These are phyloP conservation scores for Schizonepeta tenuifolia DNA, from an alignment of 257 asterid genomes.

Conservation along the genomic window DNA sequence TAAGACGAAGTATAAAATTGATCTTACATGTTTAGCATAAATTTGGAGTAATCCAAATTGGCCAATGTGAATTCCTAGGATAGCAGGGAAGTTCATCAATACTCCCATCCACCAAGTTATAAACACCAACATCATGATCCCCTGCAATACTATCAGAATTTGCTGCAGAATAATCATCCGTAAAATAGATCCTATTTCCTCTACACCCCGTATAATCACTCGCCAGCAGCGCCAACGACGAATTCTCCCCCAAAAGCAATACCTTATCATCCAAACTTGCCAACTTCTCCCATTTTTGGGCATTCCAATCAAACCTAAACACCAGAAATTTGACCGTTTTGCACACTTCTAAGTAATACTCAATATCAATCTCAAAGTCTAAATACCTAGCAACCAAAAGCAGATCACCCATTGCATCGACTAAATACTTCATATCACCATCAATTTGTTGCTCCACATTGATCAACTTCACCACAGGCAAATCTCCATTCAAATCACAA, in stretches of 20 bases:
- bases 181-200: conserved; percentile 70
- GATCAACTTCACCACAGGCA: conserved; percentile 45
- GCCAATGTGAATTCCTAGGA: conserved; percentile 57
- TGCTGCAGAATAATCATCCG: conserved; percentile 69
- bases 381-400: conserved; percentile 60
- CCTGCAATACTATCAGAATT: conserved; percentile 55
- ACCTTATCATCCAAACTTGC: conserved; percentile 55
- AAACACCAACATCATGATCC: conserved; percentile 74
- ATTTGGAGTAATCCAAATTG: conserved; percentile 79
- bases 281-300: conserved; percentile 55
- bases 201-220: conserved; percentile 61
- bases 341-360: conserved; percentile 51
- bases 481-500: conserved; percentile 50
- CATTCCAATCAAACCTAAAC: conserved; percentile 50
- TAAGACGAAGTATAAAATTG: not conserved
- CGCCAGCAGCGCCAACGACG: conserved; percentile 61
- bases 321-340: conserved; percentile 61
- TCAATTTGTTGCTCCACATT: conserved; percentile 38
- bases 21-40: conserved; percentile 52
- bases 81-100: conserved; percentile 54
- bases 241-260: conserved; percentile 73
- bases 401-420: conserved; percentile 65
- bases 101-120: conserved; percentile 57
- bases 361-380: conserved; percentile 53
- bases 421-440: conserved; percentile 79